Conservation (phyloP, 225 moss, liverwort and hornwort species). For the Pseudoscleropodium purum region DNA sequence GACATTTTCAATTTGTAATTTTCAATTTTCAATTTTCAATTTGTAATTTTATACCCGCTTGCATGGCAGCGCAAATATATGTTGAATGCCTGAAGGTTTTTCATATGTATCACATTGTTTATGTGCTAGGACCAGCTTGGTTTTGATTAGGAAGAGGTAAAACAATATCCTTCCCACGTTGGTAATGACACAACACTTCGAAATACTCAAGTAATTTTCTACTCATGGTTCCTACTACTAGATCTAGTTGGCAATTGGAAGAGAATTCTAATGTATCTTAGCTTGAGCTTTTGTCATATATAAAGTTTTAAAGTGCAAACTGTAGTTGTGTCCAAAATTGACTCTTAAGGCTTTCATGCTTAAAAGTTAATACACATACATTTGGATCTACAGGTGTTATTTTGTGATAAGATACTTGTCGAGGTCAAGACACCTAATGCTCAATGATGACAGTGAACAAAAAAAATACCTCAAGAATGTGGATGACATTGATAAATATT, state of each 20-base stretch:
- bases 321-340: neutral
- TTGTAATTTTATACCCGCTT: neutral
- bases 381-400: neutral
- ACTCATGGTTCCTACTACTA: neutral
- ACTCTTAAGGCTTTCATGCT: neutral
- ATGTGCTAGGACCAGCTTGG: neutral
- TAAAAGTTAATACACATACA: too few relatives aligned
- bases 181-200: neutral
- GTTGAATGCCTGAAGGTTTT: too few relatives aligned
- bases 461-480: neutral
- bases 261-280: neutral
- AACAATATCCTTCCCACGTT: neutral
- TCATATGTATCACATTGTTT: neutral
- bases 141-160: too few relatives aligned
- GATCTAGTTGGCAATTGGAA: neutral
- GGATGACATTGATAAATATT: neutral
- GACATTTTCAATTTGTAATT: neutral
- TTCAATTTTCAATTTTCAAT: neutral
- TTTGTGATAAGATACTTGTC: neutral
- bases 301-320: too few relatives aligned
- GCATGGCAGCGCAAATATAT: neutral
- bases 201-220: neutral
- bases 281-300: too few relatives aligned
- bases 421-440: too few relatives aligned
- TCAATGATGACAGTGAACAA: neutral